A percentile compares a stretch with the other conserved stretches of the same genome.
Evolutionary conservation across 768 basidiomycete species (phyloP).

Genomic region (Hericium coralloides): DNA sequence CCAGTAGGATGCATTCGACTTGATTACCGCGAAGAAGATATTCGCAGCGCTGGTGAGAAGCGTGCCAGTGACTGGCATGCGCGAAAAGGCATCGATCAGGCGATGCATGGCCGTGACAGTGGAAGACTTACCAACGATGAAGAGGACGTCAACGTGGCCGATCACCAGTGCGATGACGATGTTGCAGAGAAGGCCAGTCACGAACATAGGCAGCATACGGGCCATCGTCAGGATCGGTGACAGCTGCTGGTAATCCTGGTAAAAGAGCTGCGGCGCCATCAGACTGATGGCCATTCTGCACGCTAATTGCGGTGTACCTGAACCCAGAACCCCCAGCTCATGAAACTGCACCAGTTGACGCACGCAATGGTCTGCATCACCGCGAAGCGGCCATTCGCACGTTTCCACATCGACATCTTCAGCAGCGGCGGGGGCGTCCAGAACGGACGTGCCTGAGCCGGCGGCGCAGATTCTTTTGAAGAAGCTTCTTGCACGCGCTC

Average conservation of each 20-base stretch:
- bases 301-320: slow-evolving; percentile 3
- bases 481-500: slow-evolving; percentile 26
- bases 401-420: slow-evolving; percentile 51
- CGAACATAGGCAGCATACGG: slow-evolving; percentile 62
- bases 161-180: slow-evolving; percentile 54
- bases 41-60: slow-evolving; percentile 46
- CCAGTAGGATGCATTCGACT: slow-evolving; percentile 55
- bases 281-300: no score
- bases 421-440: slow-evolving; percentile 54
- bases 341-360: slow-evolving; percentile 51
- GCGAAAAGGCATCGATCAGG: not conserved
- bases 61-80: slow-evolving; percentile 40
- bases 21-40: slow-evolving; percentile 61
- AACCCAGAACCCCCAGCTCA: slow-evolving; percentile 45
- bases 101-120: not conserved
- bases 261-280: slow-evolving; percentile 42
- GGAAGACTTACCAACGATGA: slow-evolving; percentile 41
- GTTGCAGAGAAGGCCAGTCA: slow-evolving; percentile 59
- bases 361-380: slow-evolving; percentile 56
- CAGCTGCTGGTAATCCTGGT: slow-evolving; percentile 52
- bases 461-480: not conserved
- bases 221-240: slow-evolving; percentile 53
- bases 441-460: slow-evolving; percentile 6
- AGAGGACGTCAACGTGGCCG: slow-evolving; percentile 42
- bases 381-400: slow-evolving; percentile 51